Evolutionary conservation across 116 monocot species (phyloP), one percentile per base, ranked within the genome.

Genomic region (Cymodocea nodosa): DNA sequence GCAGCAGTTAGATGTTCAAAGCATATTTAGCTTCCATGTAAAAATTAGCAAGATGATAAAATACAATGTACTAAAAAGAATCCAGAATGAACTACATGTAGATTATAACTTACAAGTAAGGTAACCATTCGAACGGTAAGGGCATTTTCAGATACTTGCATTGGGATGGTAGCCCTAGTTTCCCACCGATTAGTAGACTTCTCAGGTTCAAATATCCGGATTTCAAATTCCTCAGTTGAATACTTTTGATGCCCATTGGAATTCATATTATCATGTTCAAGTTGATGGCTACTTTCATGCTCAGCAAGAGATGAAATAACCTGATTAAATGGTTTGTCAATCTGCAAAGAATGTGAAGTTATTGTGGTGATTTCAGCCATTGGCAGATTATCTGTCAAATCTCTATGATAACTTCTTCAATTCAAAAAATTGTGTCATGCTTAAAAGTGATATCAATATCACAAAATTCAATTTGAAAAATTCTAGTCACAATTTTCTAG

Each of bases 101-200:
- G 13, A 22, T 19, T 40, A 15, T 14, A 7, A 77, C 90, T 76
- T 85, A 91, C 97, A 68, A 71, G 68, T 71, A 97, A 73, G 7
- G 83, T 87, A 65, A 97, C 85, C 78, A 85, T 75, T 59, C 97
- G 85, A 34, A 87, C 81, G 65, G 97, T 97, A 30, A 97, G 80
- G 59, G 97, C 87, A 85, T 90, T 80, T 65, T 97, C 97, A 62
- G 80, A 97, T 37, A 73, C 62, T 70, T 90, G 97, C 90, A 97
- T 87, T 59, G 97, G 75, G 69, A 97, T 84, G 15, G 82, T 85
- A 64, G 85, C 83, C 68, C 69, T 81, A 34, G 90, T 85, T 69
- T 82, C 85, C 97, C 97, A 97, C 4, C 64, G 73, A 25, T 82
- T 76, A 54, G 85, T 79, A 68, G 88, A 77, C 74, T 87, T 97